These are phyloP conservation scores for Acanthamoeba lugdunensis DNA, from an alignment of 208 protist species.

Conservation along the genomic window DNA sequence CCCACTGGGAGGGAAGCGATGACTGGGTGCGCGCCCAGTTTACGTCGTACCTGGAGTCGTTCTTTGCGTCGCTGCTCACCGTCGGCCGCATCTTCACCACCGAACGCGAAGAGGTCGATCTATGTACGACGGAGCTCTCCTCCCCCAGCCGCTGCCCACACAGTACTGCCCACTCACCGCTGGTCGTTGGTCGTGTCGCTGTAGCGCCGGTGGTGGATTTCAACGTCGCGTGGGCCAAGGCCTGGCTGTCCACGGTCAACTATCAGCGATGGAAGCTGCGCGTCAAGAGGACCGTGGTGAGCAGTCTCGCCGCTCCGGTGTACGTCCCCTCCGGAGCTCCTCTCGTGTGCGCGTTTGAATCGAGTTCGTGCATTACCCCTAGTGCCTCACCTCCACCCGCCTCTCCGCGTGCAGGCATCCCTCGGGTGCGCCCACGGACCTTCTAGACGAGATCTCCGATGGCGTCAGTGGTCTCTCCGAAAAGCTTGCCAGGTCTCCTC, in stretches of 20 bases:
- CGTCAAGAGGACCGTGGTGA: background rate
- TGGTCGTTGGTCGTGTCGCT: background rate
- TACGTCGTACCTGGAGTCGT: conserved; percentile 26
- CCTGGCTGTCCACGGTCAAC: conserved; percentile 49
- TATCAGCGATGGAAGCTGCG: conserved; percentile 12
- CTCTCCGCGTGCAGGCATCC: background rate
- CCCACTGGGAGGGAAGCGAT: conserved; percentile 61
- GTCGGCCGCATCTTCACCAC: background rate
- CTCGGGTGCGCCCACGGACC: background rate
- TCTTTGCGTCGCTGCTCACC: conserved; percentile 59
- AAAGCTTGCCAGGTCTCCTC: conserved; percentile 3
- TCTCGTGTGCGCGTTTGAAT: too few relatives aligned
- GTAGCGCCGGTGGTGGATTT: conserved; percentile 46
- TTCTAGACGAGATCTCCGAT: conserved; percentile 51
- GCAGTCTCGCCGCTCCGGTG: conserved; percentile 8
- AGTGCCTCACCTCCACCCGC: background rate
- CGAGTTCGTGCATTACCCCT: background rate
- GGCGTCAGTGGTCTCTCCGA: conserved; percentile 27
- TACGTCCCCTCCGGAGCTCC: background rate
- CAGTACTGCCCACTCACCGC: background rate
- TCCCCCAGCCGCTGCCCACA: background rate
- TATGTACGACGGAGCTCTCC: background rate
- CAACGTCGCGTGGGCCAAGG: conserved; percentile 39
- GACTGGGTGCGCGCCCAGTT: conserved; percentile 61
- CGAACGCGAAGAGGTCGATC: conserved; percentile 38